Base-by-base conservation (phyloP, 768 basidiomycete species). In the Trametes sanguinea region DNA sequence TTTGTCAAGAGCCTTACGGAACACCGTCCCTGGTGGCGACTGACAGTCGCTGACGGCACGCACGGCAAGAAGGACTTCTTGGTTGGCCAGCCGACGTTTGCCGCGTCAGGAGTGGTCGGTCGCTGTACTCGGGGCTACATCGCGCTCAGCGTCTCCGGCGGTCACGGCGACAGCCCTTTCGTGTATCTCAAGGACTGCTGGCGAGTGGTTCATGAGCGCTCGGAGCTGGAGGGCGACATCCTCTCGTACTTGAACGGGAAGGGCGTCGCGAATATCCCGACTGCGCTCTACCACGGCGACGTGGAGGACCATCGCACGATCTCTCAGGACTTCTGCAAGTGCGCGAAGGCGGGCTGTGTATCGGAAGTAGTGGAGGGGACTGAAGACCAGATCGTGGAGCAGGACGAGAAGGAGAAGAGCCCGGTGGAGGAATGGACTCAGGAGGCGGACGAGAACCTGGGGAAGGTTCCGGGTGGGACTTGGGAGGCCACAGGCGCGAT, bases 181-280 rank as follows among this genome's bases (percentile, higher is more conserved):
- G 59, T 60, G 7, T 53, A 40, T 42, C 51, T 60, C 30, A 60
- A 60, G 59, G 59, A 60, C 33, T 27, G 30, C 4, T 55, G 53
- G 53, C 32, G 60, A 9, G 57, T 58, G 29, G 57, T 40, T 9
- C 50, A 51, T 17, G 30, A 33, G 3, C 6, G 48, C 3, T 44
- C 51, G 2, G 17, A 39, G 22, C 17, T 32, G 16, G 59, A 60
- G 37, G 59, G 59, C 13, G 44, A 52, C 10, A 45, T 53, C 17
- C 33, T 60, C 32, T 2, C 4, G 9, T 16, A 53, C 6, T 42
- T 60, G 3, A 52, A 60, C 32, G 17, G n/a, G 10, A 16, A 42
- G 27, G 40, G 30, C n/a, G 59, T 60, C 43, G 2, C 4, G 9
- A 33, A 45, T n/a, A 53, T 60, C 11, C 59, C 59, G 9, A 60